Base-by-base conservation (phyloP, 208 protist genomes). In the Acanthamoeba culbertsoni region DNA sequence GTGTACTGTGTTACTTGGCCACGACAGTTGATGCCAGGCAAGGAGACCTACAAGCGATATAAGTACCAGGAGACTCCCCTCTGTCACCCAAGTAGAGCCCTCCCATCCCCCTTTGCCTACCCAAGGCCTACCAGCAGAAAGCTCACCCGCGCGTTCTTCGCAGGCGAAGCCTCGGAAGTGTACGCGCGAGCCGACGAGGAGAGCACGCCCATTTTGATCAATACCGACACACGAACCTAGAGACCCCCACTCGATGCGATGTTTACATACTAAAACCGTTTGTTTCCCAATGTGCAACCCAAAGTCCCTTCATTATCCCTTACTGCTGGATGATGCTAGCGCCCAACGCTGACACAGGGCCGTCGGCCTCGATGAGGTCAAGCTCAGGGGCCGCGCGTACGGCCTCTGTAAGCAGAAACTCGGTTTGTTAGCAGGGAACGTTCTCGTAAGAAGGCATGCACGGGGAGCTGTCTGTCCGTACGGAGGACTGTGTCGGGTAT, bases 41-140 rank as follows among this genome's bases (percentile, higher is more conserved):
- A 35, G 20, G 2, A 90, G 82, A 90, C 82, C 82, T 90, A 90
- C 82, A 90, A 90, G 82, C 28, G 26, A 12, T 90, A 51, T 51
- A 90, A 90, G 57, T 90, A 90, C 42, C 53, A 68, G 40, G 82
- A 90, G 57, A 90, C 82, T 23, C 82, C 82, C n/a, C 14, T 71
- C 8, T 37, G 26, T 37, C 5, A 37, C 63, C 18, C 48, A 14
- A n/a, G n/a, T n/a, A 35, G 65, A 4, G 28, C 1, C 65, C 37
- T 35, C 42, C 42, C 20, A 33, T 33, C 10, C 55, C 31, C 55
- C 5, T 8, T 31, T 31, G 0, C n/a, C 0, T 31, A 65, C n/a
- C 7, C 55, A 62, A 35, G 26, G 26, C 31, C 31, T 18, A 62
- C 31, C 55, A 28, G 26, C 55, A 42, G 37, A 5, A 23, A 46